Conservation (phyloP, 2,329 filamentous ascomycete species). For the Cladosporium sp. region DNA sequence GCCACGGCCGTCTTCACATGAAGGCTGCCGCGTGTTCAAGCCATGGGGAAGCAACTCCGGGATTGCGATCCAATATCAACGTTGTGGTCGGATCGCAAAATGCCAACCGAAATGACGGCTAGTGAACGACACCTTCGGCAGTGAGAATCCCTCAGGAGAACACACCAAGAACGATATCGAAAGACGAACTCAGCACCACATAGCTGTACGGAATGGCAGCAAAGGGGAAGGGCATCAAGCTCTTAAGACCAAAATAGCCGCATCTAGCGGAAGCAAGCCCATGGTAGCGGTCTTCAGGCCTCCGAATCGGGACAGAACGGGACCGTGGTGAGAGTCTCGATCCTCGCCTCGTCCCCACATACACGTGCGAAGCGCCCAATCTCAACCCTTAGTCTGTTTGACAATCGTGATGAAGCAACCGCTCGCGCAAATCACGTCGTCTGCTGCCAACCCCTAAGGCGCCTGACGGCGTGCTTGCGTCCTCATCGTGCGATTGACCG, state of each 20-base stretch:
- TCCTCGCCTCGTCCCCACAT: slow-evolving; percentile 11
- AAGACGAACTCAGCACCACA: not conserved
- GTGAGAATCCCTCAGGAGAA: not conserved
- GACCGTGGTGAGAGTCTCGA: slow-evolving; percentile 5
- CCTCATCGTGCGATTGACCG: slow-evolving; percentile 3
- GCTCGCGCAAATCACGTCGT: slow-evolving; percentile 10
- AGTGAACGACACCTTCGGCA: not conserved
- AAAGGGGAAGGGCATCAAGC: not conserved
- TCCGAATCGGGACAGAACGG: slow-evolving; percentile 6
- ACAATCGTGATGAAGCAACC: slow-evolving; percentile 17
- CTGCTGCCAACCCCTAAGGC: not conserved
- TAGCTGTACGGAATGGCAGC: not conserved
- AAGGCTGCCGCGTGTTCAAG: not conserved
- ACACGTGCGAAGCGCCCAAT: slow-evolving; percentile 10
- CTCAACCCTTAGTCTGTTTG: slow-evolving; percentile 11
- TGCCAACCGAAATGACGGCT: not conserved
- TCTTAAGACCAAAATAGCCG: not conserved
- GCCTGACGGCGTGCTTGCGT: not conserved
- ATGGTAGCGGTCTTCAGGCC: slow-evolving; percentile 8
- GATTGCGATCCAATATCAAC: not conserved
- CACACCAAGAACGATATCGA: not conserved
- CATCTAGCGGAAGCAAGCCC: not conserved
- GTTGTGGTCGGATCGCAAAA: not conserved
- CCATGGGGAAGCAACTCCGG: not conserved
- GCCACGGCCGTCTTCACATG: not conserved